These are phyloP conservation scores for Rhododendron henanense DNA, from an alignment of 148 eudicot genomes.

Conservation along the genomic window DNA sequence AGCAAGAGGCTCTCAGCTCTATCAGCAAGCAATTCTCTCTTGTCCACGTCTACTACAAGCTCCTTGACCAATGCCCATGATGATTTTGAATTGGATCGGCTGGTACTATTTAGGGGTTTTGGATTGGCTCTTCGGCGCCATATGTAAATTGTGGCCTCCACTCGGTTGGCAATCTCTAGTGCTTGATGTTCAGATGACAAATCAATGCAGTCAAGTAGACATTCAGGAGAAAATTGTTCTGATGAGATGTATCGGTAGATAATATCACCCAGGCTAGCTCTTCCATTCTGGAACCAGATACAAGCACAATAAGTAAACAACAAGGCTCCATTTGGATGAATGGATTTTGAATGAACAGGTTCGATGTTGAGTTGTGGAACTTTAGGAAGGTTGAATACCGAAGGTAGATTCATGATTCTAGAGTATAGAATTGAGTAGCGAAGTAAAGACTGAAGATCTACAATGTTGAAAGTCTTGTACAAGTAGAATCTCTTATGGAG, in stretches of 20 bases:
- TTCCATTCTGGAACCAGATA: slow-evolving; percentile 39
- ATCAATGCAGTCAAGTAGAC: slow-evolving; percentile 59
- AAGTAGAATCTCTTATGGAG: neutral
- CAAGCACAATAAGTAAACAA: neutral
- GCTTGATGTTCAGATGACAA: slow-evolving; percentile 66
- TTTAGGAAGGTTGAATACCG: neutral
- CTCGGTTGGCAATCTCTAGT: slow-evolving; percentile 55
- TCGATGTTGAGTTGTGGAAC: neutral
- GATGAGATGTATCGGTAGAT: slow-evolving; percentile 52
- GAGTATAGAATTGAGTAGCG: neutral
- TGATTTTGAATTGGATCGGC: slow-evolving; percentile 42
- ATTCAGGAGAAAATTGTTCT: slow-evolving; percentile 57
- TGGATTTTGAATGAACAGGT: neutral
- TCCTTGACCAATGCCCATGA: slow-evolving; percentile 72
- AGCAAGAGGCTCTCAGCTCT: slow-evolving; percentile 65
- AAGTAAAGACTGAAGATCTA: neutral
- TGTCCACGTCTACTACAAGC: slow-evolving; percentile 46
- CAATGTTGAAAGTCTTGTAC: neutral
- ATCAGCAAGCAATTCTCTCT: slow-evolving; percentile 49
- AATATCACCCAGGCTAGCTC: slow-evolving; percentile 51
- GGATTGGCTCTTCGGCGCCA: slow-evolving; percentile 49
- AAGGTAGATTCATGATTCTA: neutral
- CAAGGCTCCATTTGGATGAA: neutral
- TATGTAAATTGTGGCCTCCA: slow-evolving; percentile 50
- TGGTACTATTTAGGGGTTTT: slow-evolving; percentile 24